Base-by-base conservation (phyloP, 495 filamentous ascomycete genomes). In the Penicillium coprophilum region DNA sequence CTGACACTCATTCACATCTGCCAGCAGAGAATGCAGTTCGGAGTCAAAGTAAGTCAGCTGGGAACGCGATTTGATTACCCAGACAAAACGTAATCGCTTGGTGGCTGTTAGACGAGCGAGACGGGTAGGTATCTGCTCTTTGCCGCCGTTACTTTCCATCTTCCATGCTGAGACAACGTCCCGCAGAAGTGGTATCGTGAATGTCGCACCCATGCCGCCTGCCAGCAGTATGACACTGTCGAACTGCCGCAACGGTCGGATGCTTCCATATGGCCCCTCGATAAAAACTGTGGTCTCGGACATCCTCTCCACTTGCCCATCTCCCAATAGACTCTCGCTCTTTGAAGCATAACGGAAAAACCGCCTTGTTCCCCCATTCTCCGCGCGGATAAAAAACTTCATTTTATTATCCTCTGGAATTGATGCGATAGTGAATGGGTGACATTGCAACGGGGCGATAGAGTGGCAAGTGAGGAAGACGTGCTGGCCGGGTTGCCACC, bases 361-460 rank as follows among this genome's bases (percentile, higher is more conserved):
- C 0, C 83, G 77, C 34, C 74, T 77, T 1, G 91, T 92, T 44
- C 88, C 87, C 4, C 91, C 90, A 36, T 76, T 74, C 58, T 91
- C 85, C 2, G 87, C 82, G 44, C 87, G 84, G 10, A 94, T 77
- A 19, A 90, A 76, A 36, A 95, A 83, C 58, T 91, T 87, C 58
- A 94, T 77, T 44, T 76, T 74, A 8, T 77, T 73, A 45, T 85
- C 82, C 1, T 66, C 70, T 0, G 85, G 82, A 9, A 85, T 69
- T 1, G 82, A 83, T 23, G 85, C 80, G 54, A 95, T 90, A 7
- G 90, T 93, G 66, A 92, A 94, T 0, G 91, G 91, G 52, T 96
- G 91, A 1, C 82, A 83, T 66, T 95, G 87, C 4, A 91, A 63
- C 0, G 83, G 82, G 0, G 80, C 84, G 8, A 96, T 68, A 4